These are phyloP conservation scores for Penicillium manginii DNA, from an alignment of 495 filamentous ascomycete genomes.

Conservation along the genomic window DNA sequence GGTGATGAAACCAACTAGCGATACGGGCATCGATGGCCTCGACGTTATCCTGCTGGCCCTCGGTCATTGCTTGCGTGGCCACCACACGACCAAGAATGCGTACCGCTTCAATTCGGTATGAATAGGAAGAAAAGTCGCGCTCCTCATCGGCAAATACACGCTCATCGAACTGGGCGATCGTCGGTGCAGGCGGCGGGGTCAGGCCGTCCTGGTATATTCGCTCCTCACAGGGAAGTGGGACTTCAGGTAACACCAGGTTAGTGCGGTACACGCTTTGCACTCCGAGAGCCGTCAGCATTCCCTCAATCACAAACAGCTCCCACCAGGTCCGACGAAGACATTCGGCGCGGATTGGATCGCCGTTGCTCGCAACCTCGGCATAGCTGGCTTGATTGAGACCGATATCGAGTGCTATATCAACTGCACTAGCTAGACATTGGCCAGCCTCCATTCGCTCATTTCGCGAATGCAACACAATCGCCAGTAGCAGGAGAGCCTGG, in stretches of 20 bases:
- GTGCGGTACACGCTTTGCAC: constrained; percentile 41
- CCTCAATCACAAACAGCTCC: constrained; percentile 83
- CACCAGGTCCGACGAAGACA: constrained; percentile 89
- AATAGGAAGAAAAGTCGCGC: constrained; percentile 50
- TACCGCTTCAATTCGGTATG: constrained; percentile 61
- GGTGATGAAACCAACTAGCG: constrained; percentile 80
- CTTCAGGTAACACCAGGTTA: constrained; percentile 40
- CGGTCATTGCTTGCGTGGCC: constrained; percentile 39
- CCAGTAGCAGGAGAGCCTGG: constrained; percentile 75
- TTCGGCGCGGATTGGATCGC: constrained; percentile 66
- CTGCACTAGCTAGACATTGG: constrained; percentile 66
- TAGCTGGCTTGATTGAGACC: constrained; percentile 68
- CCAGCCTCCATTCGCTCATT: constrained; percentile 69
- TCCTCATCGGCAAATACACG: constrained; percentile 52
- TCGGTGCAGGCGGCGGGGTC: constrained; percentile 39
- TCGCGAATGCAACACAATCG: constrained; percentile 76
- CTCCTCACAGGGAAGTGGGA: constrained; percentile 50
- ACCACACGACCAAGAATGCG: constrained; percentile 78
- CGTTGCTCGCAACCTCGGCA: constrained; percentile 46
- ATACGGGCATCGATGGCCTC: constrained; percentile 72
- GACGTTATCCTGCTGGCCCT: constrained; percentile 49
- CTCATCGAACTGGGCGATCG: constrained; percentile 49
- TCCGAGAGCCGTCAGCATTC: constrained; percentile 53
- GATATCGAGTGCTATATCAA: constrained; percentile 72
- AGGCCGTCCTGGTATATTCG: constrained; percentile 51